Evolutionary conservation across 1,139 yeast genomes (phyloP).

Genomic region (Candida glucosophila): DNA sequence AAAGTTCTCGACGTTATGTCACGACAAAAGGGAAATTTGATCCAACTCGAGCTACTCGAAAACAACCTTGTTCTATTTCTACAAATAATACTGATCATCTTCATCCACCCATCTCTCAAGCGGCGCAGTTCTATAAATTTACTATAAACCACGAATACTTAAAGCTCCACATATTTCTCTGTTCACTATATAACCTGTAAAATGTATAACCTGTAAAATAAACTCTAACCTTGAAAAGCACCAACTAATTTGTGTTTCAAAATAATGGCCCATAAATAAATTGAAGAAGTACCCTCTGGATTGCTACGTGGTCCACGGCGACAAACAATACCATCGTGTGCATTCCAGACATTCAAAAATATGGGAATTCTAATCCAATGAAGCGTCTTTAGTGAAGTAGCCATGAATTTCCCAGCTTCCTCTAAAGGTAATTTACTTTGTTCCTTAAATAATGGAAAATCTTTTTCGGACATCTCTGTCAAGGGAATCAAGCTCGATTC

Average conservation of each 20-base stretch:
- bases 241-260: constrained; percentile 25
- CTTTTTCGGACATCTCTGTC: constrained; percentile 10
- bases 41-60: too few relatives aligned
- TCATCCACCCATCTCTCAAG: too few relatives aligned
- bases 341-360: constrained; percentile 55
- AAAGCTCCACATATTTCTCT: too few relatives aligned
- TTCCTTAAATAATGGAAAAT: constrained; percentile 21
- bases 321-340: constrained; percentile 68
- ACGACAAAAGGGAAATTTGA: too few relatives aligned
- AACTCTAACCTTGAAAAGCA: too few relatives aligned
- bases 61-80: too few relatives aligned
- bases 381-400: constrained; percentile 42
- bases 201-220: too few relatives aligned
- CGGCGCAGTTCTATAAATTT: too few relatives aligned
- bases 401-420: constrained; percentile 30
- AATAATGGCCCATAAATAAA: constrained; percentile 44
- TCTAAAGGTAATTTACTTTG: constrained; percentile 30
- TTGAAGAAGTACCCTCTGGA: constrained; percentile 45
- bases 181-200: too few relatives aligned
- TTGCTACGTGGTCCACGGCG: constrained; percentile 52
- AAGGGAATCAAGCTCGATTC: constrained; percentile 11
- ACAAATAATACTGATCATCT: too few relatives aligned
- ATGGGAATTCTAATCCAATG: constrained; percentile 64
- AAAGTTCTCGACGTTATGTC: too few relatives aligned
- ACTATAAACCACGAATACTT: too few relatives aligned